A percentile compares a stretch with the other conserved stretches of the same genome.
Evolutionary conservation across 306 rosid species (phyloP).

Genomic region (Prunus dulcis): DNA sequence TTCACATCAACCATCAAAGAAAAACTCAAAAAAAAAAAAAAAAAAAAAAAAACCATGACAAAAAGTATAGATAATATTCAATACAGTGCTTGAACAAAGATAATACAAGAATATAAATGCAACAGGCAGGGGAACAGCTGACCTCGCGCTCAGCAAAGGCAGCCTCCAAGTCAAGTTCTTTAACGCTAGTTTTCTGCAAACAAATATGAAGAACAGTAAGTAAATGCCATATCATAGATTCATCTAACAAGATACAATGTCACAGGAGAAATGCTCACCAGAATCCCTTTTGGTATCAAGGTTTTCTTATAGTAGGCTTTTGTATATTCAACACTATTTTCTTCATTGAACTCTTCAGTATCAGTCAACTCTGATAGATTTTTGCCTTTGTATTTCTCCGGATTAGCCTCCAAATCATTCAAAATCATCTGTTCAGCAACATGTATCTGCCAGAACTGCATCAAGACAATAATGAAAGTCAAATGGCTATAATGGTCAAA

Average conservation of each 20-base stretch:
- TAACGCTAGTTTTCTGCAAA: too few species aligned
- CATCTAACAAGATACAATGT: slow-evolving; percentile 19
- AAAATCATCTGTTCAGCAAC: too few species aligned
- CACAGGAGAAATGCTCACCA: slow-evolving; percentile 51
- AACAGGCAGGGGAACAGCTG: too few species aligned
- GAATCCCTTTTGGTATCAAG: slow-evolving; percentile 51
- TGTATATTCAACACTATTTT: slow-evolving; percentile 64
- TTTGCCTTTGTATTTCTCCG: too few species aligned
- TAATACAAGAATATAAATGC: slow-evolving; percentile 14
- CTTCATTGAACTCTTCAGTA: slow-evolving; percentile 79
- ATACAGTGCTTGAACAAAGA: slow-evolving; percentile 19
- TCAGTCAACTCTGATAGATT: too few species aligned
- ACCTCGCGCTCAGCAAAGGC: too few species aligned
- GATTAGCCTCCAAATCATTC: too few species aligned
- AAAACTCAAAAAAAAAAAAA: background rate
- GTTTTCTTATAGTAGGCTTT: slow-evolving; percentile 61
- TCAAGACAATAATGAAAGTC: too few species aligned
- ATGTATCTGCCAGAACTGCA: too few species aligned
- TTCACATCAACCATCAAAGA: background rate
- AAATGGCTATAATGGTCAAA: too few species aligned
- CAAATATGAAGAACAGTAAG: too few species aligned
- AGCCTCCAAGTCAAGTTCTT: too few species aligned
- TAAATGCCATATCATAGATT: slow-evolving; percentile 25
- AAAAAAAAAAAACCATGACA: background rate
- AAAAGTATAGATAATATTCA: background rate